These are phyloP conservation scores for Austroboletus niveus DNA, from an alignment of 1,284 basidiomycete genomes.

Conservation along the genomic window DNA sequence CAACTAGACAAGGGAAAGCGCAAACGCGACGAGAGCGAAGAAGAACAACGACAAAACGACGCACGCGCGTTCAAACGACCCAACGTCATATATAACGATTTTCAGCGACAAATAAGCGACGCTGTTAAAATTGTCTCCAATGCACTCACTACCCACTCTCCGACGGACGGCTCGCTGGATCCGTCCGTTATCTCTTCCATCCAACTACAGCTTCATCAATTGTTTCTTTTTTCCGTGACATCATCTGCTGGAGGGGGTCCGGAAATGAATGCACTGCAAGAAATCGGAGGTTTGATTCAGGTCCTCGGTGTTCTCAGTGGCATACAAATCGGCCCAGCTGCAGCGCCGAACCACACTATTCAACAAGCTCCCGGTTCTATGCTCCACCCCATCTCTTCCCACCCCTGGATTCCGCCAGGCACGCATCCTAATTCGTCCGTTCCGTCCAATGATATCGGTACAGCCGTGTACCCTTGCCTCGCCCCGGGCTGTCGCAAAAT, in stretches of 20 bases:
- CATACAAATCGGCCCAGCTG: constrained; percentile 60
- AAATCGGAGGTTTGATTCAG: constrained; percentile 72
- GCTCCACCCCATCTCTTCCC: constrained; percentile 26
- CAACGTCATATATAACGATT: constrained; percentile 38
- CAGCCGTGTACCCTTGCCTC: constrained; percentile 73
- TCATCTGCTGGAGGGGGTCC: constrained; percentile 53
- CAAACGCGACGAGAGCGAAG: constrained; percentile 59
- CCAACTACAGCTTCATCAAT: constrained; percentile 65
- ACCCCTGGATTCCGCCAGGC: constrained; percentile 33
- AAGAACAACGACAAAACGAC: constrained; percentile 34
- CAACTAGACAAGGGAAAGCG: constrained; percentile 65
- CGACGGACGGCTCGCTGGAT: constrained; percentile 46
- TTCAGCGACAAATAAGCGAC: constrained; percentile 52
- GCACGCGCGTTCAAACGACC: constrained; percentile 44
- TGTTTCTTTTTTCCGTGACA: constrained; percentile 73
- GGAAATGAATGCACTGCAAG: constrained; percentile 59
- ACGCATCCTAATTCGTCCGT: constrained; percentile 19
- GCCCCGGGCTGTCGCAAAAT: constrained; percentile 58
- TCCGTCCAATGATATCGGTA: constrained; percentile 53
- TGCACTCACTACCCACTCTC: constrained; percentile 38
- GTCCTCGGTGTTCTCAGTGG: constrained; percentile 73
- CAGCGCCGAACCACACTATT: constrained; percentile 17
- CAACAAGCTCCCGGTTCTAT: constrained; percentile 14
- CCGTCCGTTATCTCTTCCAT: constrained; percentile 60
- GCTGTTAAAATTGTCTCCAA: constrained; percentile 54